A percentile compares a stretch with the other conserved stretches of the same genome.
These are phyloP conservation scores for Ceratocystis papillata DNA, from an alignment of 2,329 filamentous ascomycete genomes.

Conservation along the genomic window DNA sequence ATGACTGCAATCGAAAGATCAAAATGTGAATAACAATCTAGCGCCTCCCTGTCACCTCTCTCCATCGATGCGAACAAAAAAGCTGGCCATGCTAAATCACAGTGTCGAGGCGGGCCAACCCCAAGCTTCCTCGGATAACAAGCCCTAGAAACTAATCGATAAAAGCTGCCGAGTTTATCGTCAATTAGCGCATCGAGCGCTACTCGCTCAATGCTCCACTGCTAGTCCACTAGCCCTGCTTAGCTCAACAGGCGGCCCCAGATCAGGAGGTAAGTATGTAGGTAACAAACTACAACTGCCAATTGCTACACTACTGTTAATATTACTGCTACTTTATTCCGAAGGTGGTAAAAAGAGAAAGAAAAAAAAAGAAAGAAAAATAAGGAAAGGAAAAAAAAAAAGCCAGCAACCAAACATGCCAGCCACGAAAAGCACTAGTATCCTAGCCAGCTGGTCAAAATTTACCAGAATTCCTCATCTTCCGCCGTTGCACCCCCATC, in stretches of 20 bases:
- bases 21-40: not conserved
- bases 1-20: not conserved
- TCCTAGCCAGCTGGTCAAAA: conserved; percentile 17
- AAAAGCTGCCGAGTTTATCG: not conserved
- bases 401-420: not conserved
- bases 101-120: not conserved
- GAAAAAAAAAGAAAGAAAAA: too few species aligned
- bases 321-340: not conserved
- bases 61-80: not conserved
- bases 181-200: not conserved
- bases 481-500: conserved; percentile 13
- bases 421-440: conserved; percentile 18
- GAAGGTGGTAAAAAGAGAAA: too few species aligned
- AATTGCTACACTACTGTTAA: not conserved
- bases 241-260: not conserved
- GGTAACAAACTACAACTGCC: not conserved
- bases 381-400: not conserved
- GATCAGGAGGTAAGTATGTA: not conserved
- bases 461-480: conserved; percentile 14
- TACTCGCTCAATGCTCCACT: conserved; percentile 10
- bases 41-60: not conserved
- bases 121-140: conserved; percentile 10
- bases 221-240: conserved; percentile 8
- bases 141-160: not conserved
- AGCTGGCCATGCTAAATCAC: not conserved